Conservation (phyloP, 2,329 filamentous ascomycete genomes). For the Fusarium globosum region DNA sequence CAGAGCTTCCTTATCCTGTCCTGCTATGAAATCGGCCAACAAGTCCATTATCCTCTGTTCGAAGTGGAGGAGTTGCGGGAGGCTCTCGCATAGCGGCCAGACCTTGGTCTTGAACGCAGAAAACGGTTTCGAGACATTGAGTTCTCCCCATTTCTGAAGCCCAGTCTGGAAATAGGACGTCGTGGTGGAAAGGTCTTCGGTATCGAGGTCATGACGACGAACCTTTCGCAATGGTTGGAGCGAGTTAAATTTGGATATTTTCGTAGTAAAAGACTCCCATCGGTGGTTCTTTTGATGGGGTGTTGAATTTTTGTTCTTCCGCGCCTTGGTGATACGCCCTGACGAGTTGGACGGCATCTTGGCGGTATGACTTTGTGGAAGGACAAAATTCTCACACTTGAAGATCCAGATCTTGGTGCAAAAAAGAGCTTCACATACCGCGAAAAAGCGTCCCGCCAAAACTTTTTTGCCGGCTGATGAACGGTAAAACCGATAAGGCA, state of each 20-base stretch:
- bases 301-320: conserved; percentile 77
- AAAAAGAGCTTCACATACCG: conserved; percentile 40
- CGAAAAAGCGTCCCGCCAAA: conserved; percentile 45
- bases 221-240: conserved; percentile 93
- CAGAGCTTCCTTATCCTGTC: conserved; percentile 80
- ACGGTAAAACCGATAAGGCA: conserved; percentile 53
- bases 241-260: conserved; percentile 87
- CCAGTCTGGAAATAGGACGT: conserved; percentile 90
- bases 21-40: conserved; percentile 79
- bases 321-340: conserved; percentile 75
- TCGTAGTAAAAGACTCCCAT: conserved; percentile 91
- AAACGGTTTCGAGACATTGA: conserved; percentile 89
- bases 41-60: conserved; percentile 85
- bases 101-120: conserved; percentile 80
- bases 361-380: conserved; percentile 48
- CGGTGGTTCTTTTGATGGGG: conserved; percentile 84
- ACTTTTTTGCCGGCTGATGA: conserved; percentile 49
- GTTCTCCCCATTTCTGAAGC: conserved; percentile 88
- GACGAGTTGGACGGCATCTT: conserved; percentile 72
- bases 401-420: conserved; percentile 32
- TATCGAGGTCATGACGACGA: conserved; percentile 84
- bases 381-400: conserved; percentile 32
- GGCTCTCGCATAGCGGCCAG: conserved; percentile 83
- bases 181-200: conserved; percentile 77
- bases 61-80: conserved; percentile 92